Evolutionary conservation across 352 stramenopile genomes (phyloP), one percentile per base, ranked within the genome.

Genomic region (Globisporangium nodosum): DNA sequence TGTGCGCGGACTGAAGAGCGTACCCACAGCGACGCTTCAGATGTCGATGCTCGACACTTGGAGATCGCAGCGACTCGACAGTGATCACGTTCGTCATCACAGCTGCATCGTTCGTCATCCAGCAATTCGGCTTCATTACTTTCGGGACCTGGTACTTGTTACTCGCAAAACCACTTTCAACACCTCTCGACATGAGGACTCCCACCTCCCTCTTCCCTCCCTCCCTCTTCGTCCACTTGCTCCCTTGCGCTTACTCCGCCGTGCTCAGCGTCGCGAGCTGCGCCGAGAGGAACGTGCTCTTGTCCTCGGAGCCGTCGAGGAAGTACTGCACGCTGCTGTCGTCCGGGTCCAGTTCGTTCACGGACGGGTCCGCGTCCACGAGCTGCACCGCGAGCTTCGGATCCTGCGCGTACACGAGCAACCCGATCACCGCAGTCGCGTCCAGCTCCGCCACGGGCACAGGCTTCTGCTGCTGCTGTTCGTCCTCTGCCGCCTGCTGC

Each of bases 361-460:
- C 56, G 8, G 51, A 52, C 20, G 59, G 52, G 16, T 67, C 48
- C 2, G 53, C 47, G 33, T 60, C 56, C 40, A 63, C 49, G 11
- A 68, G 54, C 24, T 61, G 45, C 16, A 70, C 63, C 52, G 50
- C 39, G 9, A 68, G 61, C 52, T 55, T 51, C 6, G 60, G 63
- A 49, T 78, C 70, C 50, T 67, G 65, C 9, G 70, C 63, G 49
- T 79, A 68, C 24, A 76, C 64, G 39, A 70, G 68, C 7, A 78
- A 49, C 13, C 70, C 71, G 24, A 79, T 49, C 12, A 70, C 58
- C 6, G 54, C 60, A 13, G 61, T 63, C 18, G 60, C 58, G 37
- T 75, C 65, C 20, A 59, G 35, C 24, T 75, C 68, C 15, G 48
- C 42, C 7, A 46, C 50, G 7, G 55, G 35, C 15, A 61, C 55